These are phyloP conservation scores for Escallonia herrerae DNA, from an alignment of 129 eudicot species.

Conservation along the genomic window DNA sequence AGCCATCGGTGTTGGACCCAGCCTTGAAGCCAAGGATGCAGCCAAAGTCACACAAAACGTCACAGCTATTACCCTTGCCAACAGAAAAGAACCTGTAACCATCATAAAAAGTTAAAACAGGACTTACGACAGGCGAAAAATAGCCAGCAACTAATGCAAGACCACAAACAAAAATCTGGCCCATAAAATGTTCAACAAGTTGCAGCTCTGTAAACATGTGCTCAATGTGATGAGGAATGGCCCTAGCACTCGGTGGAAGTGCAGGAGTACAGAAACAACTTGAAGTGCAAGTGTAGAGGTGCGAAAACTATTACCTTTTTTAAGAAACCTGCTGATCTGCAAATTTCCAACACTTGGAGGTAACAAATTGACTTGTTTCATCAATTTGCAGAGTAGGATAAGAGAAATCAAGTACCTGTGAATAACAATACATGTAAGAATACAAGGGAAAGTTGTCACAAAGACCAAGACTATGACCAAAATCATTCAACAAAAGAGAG, in stretches of 20 bases:
- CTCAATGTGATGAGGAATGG: no score
- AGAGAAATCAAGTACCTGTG: slow-evolving; percentile 45
- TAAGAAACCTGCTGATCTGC: slow-evolving; percentile 68
- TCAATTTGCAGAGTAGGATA: slow-evolving; percentile 49
- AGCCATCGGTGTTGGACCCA: slow-evolving; percentile 68
- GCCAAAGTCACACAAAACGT: slow-evolving; percentile 79
- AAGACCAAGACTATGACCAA: background rate
- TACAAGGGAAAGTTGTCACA: background rate
- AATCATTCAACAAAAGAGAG: background rate
- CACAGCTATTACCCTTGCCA: slow-evolving; percentile 70
- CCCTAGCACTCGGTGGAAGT: background rate
- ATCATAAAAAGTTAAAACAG: background rate
- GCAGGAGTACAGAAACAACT: background rate
- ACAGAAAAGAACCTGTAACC: slow-evolving; percentile 38
- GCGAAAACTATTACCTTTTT: slow-evolving; percentile 39
- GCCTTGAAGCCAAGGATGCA: slow-evolving; percentile 72
- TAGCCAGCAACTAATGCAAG: background rate
- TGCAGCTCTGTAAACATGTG: no score
- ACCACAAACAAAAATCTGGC: background rate
- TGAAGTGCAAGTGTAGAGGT: background rate
- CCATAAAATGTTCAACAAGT: background rate
- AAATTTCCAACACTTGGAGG: slow-evolving; percentile 57
- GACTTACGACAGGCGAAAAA: no score
- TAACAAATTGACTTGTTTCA: slow-evolving; percentile 57
- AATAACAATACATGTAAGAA: background rate